Percentiles rank a stretch among this genome's conserved stretches.
Evolutionary conservation across 306 rosid species (phyloP).

Genomic region (Malus orientalis): DNA sequence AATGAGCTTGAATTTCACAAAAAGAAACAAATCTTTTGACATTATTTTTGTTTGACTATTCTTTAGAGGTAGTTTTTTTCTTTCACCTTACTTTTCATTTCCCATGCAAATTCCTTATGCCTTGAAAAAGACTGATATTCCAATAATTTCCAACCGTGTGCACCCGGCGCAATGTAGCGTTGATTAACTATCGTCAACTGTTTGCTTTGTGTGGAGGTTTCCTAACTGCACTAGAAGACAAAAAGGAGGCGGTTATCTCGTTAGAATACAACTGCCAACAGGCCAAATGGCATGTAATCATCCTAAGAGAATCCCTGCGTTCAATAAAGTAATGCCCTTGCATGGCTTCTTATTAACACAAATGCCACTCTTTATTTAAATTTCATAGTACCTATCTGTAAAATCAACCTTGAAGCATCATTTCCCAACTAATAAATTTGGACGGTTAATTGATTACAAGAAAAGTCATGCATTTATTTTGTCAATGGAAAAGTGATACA

Average conservation of each 20-base stretch:
- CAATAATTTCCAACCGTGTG: background rate
- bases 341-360: background rate
- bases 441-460: background rate
- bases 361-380: background rate
- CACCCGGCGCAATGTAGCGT: background rate
- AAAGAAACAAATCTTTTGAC: no score
- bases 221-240: slow-evolving; percentile 2
- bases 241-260: background rate
- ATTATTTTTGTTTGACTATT: no score
- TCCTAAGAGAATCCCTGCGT: background rate
- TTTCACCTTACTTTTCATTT: background rate
- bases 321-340: background rate
- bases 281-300: background rate
- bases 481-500: no score
- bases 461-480: background rate
- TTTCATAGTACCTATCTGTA: background rate
- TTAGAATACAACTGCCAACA: background rate
- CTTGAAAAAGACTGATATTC: background rate
- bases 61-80: background rate
- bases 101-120: background rate
- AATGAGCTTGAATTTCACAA: no score
- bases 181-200: background rate
- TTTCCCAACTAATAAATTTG: no score
- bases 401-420: no score
- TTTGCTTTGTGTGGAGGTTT: background rate